These are phyloP conservation scores for Axilococcus clingmanii DNA, from an alignment of 139 green algal species.

Conservation along the genomic window DNA sequence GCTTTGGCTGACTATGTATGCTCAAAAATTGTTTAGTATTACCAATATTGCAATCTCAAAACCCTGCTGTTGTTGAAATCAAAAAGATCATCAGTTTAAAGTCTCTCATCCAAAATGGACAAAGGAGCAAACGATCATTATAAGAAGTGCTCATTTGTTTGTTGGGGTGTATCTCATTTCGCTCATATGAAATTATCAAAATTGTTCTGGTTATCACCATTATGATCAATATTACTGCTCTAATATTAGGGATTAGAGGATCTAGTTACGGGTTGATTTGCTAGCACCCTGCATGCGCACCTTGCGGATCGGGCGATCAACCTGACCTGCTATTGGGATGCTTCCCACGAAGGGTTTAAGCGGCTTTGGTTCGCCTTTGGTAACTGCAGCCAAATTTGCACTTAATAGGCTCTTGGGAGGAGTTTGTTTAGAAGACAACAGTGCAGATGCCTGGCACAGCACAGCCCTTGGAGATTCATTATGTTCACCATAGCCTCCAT, in stretches of 20 bases:
- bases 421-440: no score
- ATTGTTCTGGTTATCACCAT: not conserved
- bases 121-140: not conserved
- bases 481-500: not conserved
- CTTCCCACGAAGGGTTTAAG: not conserved
- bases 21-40: no score
- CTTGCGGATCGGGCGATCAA: slow-evolving; percentile 2
- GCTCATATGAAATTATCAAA: not conserved
- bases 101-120: no score
- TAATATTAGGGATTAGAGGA: not conserved
- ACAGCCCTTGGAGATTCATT: slow-evolving; percentile 17
- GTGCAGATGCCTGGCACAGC: slow-evolving; percentile 9
- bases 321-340: not conserved
- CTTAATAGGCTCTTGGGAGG: no score
- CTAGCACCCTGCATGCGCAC: not conserved
- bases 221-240: not conserved
- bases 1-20: slow-evolving; percentile 56
- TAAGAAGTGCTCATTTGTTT: not conserved
- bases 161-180: not conserved
- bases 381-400: no score
- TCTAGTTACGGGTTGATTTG: no score
- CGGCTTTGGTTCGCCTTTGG: not conserved
- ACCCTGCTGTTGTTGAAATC: no score
- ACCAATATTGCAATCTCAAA: no score
- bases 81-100: no score